These are phyloP conservation scores for Vitis rupestris DNA, from an alignment of 164 flowering plant species.

Conservation along the genomic window DNA sequence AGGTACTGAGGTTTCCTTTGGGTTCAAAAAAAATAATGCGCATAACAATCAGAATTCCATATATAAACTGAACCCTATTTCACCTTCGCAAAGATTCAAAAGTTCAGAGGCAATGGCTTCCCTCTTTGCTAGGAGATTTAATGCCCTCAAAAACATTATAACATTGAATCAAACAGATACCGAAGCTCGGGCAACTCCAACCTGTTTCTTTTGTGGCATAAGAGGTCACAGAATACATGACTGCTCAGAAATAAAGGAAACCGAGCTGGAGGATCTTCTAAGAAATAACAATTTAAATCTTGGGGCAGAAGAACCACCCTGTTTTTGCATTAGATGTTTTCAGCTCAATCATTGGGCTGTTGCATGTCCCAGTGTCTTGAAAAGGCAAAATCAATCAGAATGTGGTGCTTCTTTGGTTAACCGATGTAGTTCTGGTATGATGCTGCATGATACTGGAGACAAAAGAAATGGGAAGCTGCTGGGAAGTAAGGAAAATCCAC, in stretches of 20 bases:
- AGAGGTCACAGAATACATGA: conserved; percentile 55
- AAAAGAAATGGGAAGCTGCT: conserved; percentile 8
- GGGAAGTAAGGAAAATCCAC: conserved; percentile 6
- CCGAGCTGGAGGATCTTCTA: conserved; percentile 55
- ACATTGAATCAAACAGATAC: conserved; percentile 28
- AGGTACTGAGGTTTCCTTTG: conserved; percentile 22
- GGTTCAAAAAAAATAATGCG: conserved; percentile 15
- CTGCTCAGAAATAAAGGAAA: conserved; percentile 51
- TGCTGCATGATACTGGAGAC: conserved; percentile 8
- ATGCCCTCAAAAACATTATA: conserved; percentile 57
- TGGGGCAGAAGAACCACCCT: conserved; percentile 31
- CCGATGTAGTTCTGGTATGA: conserved; percentile 7
- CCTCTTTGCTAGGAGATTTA: conserved; percentile 67
- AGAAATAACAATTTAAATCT: conserved; percentile 28
- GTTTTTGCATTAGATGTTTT: conserved; percentile 69
- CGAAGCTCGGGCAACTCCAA: conserved; percentile 7
- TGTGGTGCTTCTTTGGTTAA: conserved; percentile 17
- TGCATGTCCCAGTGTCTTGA: conserved; percentile 50
- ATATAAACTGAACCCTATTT: conserved; percentile 24
- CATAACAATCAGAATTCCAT: conserved; percentile 24
- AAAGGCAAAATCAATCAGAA: conserved; percentile 13
- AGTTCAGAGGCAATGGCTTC: conserved; percentile 67
- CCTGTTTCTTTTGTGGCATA: conserved; percentile 73
- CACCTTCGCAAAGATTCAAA: conserved; percentile 31
- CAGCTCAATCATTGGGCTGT: conserved; percentile 75